Conservation (phyloP, 371 early-diverging fungal genomes). For the Mucor plumbeus region DNA sequence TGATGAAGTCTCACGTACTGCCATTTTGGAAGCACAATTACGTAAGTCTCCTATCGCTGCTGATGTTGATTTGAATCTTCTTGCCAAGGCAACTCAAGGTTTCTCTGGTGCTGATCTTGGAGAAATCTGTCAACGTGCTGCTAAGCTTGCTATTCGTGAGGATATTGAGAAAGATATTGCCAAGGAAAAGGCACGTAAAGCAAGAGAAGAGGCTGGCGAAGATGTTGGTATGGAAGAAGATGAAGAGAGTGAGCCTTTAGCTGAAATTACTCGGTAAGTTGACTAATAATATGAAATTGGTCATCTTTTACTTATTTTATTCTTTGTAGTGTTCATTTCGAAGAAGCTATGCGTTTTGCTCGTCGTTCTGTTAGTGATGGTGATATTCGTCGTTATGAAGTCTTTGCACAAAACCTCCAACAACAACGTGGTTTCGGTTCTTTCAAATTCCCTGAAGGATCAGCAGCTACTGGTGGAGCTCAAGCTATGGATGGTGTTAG, state of each 20-base stretch:
- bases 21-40: conserved; percentile 93
- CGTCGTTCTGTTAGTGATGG: conserved; percentile 96
- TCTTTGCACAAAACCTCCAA: conserved; percentile 98
- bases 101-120: conserved; percentile 99
- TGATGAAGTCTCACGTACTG: conserved; percentile 88
- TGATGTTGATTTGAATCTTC: conserved; percentile 85
- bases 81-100: conserved; percentile 94
- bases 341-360: conserved; percentile 98
- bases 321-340: conserved; percentile 82
- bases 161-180: conserved; percentile 94
- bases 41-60: conserved; percentile 95
- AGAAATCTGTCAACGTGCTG: conserved; percentile 99
- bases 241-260: conserved; percentile 78
- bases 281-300: not conserved
- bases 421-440: conserved; percentile 89
- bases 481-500: conserved; percentile 41
- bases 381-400: conserved; percentile 98
- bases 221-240: conserved; percentile 83
- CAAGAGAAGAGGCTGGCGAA: conserved; percentile 66
- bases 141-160: conserved; percentile 99
- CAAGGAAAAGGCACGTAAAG: conserved; percentile 74
- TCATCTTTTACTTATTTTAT: not conserved
- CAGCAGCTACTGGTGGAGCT: conserved; percentile 39
- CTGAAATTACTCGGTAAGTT: conserved; percentile 81
- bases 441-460: conserved; percentile 91